Base-by-base conservation (phyloP, 2,329 filamentous ascomycete species). In the Westerdykella ornata region DNA sequence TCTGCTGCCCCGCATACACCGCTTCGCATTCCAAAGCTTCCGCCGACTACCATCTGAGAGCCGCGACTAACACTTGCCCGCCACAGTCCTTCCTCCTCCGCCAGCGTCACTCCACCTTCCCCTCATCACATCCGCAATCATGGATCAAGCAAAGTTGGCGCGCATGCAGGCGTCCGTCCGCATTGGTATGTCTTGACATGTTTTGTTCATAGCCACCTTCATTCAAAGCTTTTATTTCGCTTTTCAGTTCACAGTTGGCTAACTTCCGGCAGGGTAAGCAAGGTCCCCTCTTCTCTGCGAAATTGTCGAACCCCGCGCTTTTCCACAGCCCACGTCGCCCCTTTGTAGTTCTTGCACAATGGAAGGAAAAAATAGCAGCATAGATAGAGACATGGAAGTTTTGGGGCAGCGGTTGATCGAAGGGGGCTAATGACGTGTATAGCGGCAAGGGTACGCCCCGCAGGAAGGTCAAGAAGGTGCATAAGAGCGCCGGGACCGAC, bases 401-500 rank as follows among this genome's bases (percentile, higher is more conserved):
- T 22, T 8, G 26, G 18, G 28, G 12, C 12, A 11, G 16, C 16
- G n/a, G 22, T 38, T 18, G 11, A 35, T 22, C n/a, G 39, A 38
- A 35, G 13, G 18, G 46, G 44, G 59, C 60, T 64, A 57, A 64
- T 44, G 46, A 41, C 37, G 47, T 31, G 30, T 39, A 52, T 61
- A 84, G 90, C 76, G 92, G 92, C 77, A 98, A 98, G 81, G 92
- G 92, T 64, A 96, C 92, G 60, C 92, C 92, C 68, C 81, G 92
- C 77, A 82, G 92, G 77, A 94, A 94, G 81, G 84, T 92, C 72
- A 98, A 97, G 88, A 94, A 94, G 75, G 86, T 90, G 57, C 87
- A 94, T 73, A 88, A 88, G 72, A 86, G 82, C 71, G 85, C 85
- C 57, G 88, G 85, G 68, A 88, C 86, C 72, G 92, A 98, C 70